Evolutionary conservation across 1,284 basidiomycete species (phyloP).

Genomic region (Cryptococcus jaspeensis): DNA sequence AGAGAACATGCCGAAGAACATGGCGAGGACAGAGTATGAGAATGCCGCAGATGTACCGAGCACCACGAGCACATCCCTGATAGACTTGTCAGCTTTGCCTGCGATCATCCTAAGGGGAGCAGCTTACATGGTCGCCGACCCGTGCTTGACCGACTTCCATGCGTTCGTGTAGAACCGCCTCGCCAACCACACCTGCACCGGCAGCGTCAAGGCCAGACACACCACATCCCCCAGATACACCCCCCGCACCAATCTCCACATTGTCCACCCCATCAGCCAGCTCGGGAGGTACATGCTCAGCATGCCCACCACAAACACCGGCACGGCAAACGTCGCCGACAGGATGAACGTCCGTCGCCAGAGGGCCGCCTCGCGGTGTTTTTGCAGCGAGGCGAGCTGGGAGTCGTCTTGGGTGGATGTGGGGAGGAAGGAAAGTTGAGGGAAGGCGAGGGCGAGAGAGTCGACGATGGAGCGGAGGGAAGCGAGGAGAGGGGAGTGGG

Average conservation of each 20-base stretch:
- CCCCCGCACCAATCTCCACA: constrained; percentile 57
- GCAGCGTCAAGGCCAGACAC: constrained; percentile 80
- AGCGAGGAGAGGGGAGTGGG: constrained; percentile 71
- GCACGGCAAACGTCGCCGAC: constrained; percentile 77
- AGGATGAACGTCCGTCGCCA: constrained; percentile 82
- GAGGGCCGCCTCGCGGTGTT: constrained; percentile 85
- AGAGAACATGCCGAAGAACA: constrained; percentile 66
- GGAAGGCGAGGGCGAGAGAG: constrained; percentile 66
- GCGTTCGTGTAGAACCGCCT: constrained; percentile 83
- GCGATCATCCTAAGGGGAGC: background rate
- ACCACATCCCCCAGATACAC: constrained; percentile 82
- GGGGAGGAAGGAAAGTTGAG: constrained; percentile 48
- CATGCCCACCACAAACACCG: constrained; percentile 93
- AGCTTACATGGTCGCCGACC: constrained; percentile 66
- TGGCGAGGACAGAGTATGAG: constrained; percentile 74
- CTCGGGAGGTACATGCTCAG: constrained; percentile 60
- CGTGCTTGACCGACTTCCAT: constrained; percentile 86
- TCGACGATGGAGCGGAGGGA: constrained; percentile 83
- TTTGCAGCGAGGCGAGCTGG: constrained; percentile 84
- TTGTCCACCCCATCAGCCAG: constrained; percentile 54
- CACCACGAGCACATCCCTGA: constrained; percentile 93
- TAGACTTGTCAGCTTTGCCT: background rate
- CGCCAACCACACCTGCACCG: constrained; percentile 91
- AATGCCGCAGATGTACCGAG: constrained; percentile 94
- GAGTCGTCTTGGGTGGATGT: constrained; percentile 55